Evolutionary conservation across 1,284 basidiomycete species (phyloP).

Genomic region (Lignosus rhinocerotis): DNA sequence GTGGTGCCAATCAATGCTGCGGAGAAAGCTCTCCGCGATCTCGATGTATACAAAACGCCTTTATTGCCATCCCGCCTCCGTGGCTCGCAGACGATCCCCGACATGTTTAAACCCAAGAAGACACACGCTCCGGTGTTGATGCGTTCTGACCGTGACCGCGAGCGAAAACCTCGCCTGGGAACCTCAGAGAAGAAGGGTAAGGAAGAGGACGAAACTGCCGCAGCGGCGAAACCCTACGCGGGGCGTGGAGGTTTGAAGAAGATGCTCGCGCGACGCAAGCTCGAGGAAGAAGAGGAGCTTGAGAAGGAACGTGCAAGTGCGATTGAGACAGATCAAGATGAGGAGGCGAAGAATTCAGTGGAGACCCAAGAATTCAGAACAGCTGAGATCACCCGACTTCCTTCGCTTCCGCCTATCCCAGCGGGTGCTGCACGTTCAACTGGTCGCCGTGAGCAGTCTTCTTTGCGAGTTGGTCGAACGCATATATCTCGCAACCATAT

Average conservation of each 20-base stretch:
- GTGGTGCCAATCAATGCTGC: constrained; percentile 46
- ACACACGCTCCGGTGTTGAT: constrained; percentile 57
- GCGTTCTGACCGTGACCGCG: constrained; percentile 36
- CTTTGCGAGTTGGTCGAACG: constrained; percentile 63
- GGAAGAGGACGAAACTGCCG: constrained; percentile 32
- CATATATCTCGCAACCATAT: constrained; percentile 55
- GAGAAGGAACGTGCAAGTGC: constrained; percentile 39
- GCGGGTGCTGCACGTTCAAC: constrained; percentile 17
- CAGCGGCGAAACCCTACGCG: constrained; percentile 59
- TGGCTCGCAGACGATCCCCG: constrained; percentile 49
- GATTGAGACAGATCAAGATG: constrained; percentile 33
- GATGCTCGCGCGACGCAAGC: constrained; percentile 55
- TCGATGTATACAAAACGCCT: constrained; percentile 77
- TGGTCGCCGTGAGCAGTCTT: constrained; percentile 43
- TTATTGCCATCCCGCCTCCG: constrained; percentile 68
- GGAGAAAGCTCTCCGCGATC: constrained; percentile 63
- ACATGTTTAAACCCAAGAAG: constrained; percentile 65
- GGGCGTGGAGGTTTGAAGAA: constrained; percentile 76
- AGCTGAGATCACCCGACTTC: constrained; percentile 21
- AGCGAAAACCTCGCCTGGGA: constrained; percentile 38
- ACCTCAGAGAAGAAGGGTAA: constrained; percentile 32
- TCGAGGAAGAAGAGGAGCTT: constrained; percentile 38
- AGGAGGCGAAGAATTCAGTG: constrained; percentile 29
- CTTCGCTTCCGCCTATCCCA: constrained; percentile 22
- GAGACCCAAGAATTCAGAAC: constrained; percentile 14